Evolutionary conservation across 345 rosid genomes (phyloP).

Genomic region (Syzygium aqueum): DNA sequence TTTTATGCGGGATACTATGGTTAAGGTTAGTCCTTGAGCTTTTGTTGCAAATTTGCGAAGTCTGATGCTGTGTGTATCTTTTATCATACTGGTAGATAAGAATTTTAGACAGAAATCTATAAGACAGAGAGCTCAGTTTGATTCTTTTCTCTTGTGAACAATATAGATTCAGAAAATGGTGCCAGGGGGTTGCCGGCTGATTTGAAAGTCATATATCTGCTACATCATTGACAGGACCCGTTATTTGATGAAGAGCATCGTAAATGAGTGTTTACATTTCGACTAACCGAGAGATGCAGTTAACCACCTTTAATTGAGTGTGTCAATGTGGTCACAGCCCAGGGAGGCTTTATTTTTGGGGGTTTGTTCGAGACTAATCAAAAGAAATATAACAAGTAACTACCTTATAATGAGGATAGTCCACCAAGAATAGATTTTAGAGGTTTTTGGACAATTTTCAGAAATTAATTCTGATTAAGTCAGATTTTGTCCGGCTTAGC

Average conservation of each 20-base stretch:
- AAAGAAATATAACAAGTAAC: neutral
- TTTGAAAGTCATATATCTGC: neutral
- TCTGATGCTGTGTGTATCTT: neutral
- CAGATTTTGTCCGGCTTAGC: neutral
- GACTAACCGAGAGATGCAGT: neutral
- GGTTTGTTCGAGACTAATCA: neutral
- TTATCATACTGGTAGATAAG: neutral
- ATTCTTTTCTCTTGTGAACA: neutral
- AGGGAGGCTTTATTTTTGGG: neutral
- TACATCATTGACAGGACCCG: neutral
- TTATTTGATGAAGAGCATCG: neutral
- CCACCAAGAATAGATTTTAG: neutral
- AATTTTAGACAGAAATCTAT: neutral
- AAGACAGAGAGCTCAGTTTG: neutral
- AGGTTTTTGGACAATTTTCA: neutral
- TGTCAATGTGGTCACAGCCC: neutral
- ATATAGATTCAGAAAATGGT: neutral
- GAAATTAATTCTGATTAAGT: neutral
- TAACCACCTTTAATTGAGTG: neutral
- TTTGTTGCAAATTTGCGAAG: neutral
- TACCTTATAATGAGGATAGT: neutral
- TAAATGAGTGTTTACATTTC: neutral
- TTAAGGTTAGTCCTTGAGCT: slow-evolving; percentile 32
- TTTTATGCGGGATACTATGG: slow-evolving; percentile 59
- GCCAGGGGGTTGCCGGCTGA: neutral